Evolutionary conservation across 2,329 filamentous ascomycete genomes (phyloP), one percentile per base, ranked within the genome.

Genomic region (Xylariales sp.): DNA sequence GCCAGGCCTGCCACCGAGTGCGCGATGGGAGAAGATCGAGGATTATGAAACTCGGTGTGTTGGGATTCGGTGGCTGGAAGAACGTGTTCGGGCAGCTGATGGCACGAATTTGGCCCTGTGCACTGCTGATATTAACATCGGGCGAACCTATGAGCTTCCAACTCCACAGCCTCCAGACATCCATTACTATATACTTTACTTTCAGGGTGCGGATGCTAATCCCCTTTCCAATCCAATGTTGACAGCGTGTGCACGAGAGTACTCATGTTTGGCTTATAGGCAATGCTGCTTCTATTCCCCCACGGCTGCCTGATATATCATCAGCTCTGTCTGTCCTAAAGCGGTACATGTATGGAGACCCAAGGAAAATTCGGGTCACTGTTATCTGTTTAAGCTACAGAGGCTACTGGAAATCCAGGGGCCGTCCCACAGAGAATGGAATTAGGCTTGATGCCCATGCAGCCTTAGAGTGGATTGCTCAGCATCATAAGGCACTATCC

Each of bases 371-470:
- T 27, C 46, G 53, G 42, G 71, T 71, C 46, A 75, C 66, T 1
- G 66, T 77, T 48, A 62, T 77, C 7, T 76, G 74, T 41, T 56
- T 80, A 21, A 78, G 74, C 46, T 81, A 88, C 54, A 77, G 85
- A 29, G 84, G 85, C 10, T 91, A 83, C 56, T 91, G 86, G 87
- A 88, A 72, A 10, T 90, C 85, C 2, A 71, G 76, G 21, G 86
- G 88, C 14, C 71, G 80, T 4, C 77, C 85, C 6, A 83, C 79
- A 3, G 84, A 90, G 53, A 63, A 60, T 25, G 86, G 85, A 2
- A 83, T 91, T 46, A 74, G 84, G 48, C 61, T 71, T 14, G 86
- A 91, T 56, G 75, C 82, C 1, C 66, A 74, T 40, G 83, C 85
- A 1, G 75, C 81, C 6, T 54, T 86, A 16, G 49, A 64, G 8